Percentiles rank a stretch among this genome's conserved stretches.
These are phyloP conservation scores for Skeletonema potamos DNA, from an alignment of 108 stramenopile genomes.

Conservation along the genomic window DNA sequence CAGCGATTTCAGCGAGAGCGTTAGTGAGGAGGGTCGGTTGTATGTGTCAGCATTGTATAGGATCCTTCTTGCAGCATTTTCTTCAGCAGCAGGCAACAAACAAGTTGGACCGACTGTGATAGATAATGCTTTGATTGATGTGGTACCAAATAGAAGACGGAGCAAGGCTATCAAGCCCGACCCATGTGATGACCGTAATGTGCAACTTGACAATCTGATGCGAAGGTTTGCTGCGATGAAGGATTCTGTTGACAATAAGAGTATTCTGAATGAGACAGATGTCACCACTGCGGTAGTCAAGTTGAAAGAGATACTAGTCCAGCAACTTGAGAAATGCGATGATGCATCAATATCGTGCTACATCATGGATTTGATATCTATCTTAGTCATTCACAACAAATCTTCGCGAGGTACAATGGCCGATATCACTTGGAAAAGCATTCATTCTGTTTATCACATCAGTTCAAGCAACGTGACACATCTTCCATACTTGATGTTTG, in stretches of 20 bases:
- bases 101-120: not conserved
- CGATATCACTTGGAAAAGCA: conserved; percentile 2
- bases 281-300: not conserved
- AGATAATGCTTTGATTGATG: conserved; percentile 1
- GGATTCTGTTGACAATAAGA: not conserved
- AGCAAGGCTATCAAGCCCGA: not conserved
- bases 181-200: not conserved
- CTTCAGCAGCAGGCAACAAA: conserved; percentile 6
- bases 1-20: not conserved
- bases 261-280: not conserved
- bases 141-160: not conserved
- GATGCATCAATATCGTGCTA: conserved; percentile 29
- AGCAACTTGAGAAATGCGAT: conserved; percentile 15
- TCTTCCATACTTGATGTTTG: conserved; percentile 27
- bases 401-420: conserved; percentile 9
- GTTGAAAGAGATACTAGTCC: conserved; percentile 6
- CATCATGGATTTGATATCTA: conserved; percentile 33
- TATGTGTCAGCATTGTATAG: conserved; percentile 23
- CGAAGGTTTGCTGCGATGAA: conserved; percentile 6
- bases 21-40: not conserved
- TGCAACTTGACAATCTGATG: conserved; percentile 10
- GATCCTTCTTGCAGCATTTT: conserved; percentile 27
- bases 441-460: conserved; percentile 20
- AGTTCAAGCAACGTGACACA: conserved; percentile 10
- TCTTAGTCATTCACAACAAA: conserved; percentile 11